Evolutionary conservation across 2,329 filamentous ascomycete genomes (phyloP).

Genomic region (Alternaria angustiovoidea): DNA sequence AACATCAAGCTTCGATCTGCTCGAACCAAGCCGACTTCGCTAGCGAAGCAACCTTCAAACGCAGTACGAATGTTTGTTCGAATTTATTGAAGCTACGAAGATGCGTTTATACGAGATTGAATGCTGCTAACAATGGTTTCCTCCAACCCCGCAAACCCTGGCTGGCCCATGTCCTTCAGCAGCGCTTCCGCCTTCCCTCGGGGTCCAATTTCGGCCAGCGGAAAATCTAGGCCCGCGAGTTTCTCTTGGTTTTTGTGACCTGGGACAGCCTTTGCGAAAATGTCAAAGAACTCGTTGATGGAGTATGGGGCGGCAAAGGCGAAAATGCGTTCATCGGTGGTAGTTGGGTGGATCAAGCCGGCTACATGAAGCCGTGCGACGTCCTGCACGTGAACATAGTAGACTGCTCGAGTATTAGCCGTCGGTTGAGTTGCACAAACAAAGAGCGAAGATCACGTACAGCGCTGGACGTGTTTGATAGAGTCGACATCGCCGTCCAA

Average conservation of each 20-base stretch:
- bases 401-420: conserved; percentile 14
- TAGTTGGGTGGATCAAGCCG: conserved; percentile 21
- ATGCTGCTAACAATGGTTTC: conserved; percentile 16
- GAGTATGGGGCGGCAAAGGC: conserved; percentile 18
- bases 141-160: conserved; percentile 12
- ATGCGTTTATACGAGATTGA: conserved; percentile 7
- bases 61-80: not conserved
- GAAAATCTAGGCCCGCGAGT: conserved; percentile 15
- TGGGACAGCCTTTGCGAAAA: conserved; percentile 7
- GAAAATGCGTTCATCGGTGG: conserved; percentile 25
- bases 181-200: conserved; percentile 13
- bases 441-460: conserved; percentile 9
- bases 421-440: not conserved
- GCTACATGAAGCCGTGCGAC: conserved; percentile 30
- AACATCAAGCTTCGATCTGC: not conserved
- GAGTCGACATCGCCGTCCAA: conserved; percentile 21
- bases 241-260: conserved; percentile 11
- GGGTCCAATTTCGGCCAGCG: conserved; percentile 15
- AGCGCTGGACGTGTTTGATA: conserved; percentile 21
- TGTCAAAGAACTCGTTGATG: conserved; percentile 22
- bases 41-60: not conserved
- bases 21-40: not conserved
- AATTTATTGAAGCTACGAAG: conserved; percentile 3
- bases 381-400: conserved; percentile 30
- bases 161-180: conserved; percentile 10